phyloP scores from a whole-genome alignment of 768 basidiomycete genomes.

The Boletus rufocinnamomeus region DNA sequence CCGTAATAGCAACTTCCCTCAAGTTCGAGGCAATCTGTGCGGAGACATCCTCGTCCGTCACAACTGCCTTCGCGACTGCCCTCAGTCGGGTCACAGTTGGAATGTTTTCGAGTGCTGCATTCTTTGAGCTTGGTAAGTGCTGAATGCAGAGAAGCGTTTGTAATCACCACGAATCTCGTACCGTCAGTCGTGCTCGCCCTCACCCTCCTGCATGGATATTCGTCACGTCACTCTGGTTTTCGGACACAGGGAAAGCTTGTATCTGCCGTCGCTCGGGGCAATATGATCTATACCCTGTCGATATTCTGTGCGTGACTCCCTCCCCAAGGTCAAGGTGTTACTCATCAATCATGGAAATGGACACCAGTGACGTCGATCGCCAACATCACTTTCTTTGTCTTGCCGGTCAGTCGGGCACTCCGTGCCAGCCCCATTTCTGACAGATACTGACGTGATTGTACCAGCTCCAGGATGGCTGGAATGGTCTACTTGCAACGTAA shows the following conservation, averaged over 20 bases:
- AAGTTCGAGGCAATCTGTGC: conserved; percentile 9
- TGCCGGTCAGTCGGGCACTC: background rate
- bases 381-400: conserved; percentile 2
- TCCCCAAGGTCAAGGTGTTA: background rate
- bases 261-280: conserved; percentile 7
- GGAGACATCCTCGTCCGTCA: conserved; percentile 2
- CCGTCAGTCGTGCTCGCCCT: conserved; percentile 8
- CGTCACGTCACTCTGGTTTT: background rate
- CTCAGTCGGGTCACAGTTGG: conserved; percentile 10
- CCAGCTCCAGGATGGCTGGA: conserved; percentile 7
- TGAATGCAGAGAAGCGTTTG: background rate
- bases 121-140: conserved; percentile 15
- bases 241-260: background rate
- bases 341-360: background rate
- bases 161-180: background rate
- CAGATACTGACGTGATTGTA: background rate
- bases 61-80: background rate
- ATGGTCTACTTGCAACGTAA: conserved; percentile 2
- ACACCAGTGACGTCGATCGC: conserved; percentile 1
- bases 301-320: conserved; percentile 11
- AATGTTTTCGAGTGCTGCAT: conserved; percentile 14
- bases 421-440: background rate
- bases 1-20: conserved; percentile 3
- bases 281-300: conserved; percentile 7
- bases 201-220: conserved; percentile 6